Percentiles rank a stretch among this genome's conserved stretches.
Conservation (phyloP, 768 basidiomycete species). For the Tephrocybe sp. region DNA sequence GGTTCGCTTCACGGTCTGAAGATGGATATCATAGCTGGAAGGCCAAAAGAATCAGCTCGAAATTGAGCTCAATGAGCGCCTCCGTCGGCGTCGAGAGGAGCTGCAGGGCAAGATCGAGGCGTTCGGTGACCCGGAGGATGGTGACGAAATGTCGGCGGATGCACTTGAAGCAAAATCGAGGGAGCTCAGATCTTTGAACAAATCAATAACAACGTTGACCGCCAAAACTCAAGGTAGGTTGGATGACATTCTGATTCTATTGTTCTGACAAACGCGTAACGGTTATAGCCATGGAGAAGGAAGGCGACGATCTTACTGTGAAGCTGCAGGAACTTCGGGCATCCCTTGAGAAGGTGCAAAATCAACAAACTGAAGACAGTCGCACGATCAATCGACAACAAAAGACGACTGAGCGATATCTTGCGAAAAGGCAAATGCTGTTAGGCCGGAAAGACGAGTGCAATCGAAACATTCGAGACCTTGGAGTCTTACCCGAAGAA, state of each 20-base stretch:
- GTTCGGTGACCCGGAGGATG: constrained; percentile 61
- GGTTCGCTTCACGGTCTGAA: not conserved
- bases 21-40: constrained; percentile 49
- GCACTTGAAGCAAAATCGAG: constrained; percentile 67
- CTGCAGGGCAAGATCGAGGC: constrained; percentile 73
- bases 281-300: constrained; percentile 65
- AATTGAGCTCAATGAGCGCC: constrained; percentile 90
- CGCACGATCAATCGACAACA: constrained; percentile 88
- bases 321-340: constrained; percentile 68
- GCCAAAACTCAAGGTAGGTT: constrained; percentile 60
- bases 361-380: constrained; percentile 83
- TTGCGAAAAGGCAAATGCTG: constrained; percentile 90
- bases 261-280: not conserved
- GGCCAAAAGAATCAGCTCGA: constrained; percentile 79
- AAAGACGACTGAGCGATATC: constrained; percentile 93
- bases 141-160: constrained; percentile 56
- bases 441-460: constrained; percentile 87
- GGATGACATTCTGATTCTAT: not conserved
- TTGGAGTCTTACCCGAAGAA: constrained; percentile 96
- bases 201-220: constrained; percentile 63
- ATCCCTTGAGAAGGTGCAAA: constrained; percentile 73
- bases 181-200: constrained; percentile 68
- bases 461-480: constrained; percentile 91
- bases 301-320: constrained; percentile 57
- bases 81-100: constrained; percentile 79